Evolutionary conservation across 2,329 filamentous ascomycete species (phyloP), one percentile per base, ranked within the genome.

Genomic region (Pyricularia sp.): DNA sequence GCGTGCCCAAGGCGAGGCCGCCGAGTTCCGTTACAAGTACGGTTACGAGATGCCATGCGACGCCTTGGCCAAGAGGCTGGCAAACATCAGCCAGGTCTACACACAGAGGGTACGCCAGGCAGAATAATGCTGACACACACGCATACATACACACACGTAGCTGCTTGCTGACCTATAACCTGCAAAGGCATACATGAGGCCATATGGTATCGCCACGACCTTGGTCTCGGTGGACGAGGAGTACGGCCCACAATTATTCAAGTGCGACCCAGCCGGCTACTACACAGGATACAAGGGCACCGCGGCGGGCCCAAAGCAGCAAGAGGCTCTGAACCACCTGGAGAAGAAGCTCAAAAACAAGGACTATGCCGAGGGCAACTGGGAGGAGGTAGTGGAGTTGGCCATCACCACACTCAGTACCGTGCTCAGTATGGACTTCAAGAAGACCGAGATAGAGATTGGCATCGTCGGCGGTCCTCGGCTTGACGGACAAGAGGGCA

Each of bases 271-370:
- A 66, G 95, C 95, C 69, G 95, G 95, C 70, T 99, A 99, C 85
- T 98, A 95, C 79, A 93, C 94, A 69, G 95, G 95, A 73, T 99
- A 98, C 89, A 98, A 98, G 85, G 95, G 93, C 73, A 98, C 95
- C 65, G 93, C 95, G 68, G 96, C 95, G 9, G 95, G 95, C 6
- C 95, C 95, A 68, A 99, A 99, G 84, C 94, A 97, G 80, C 95
- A 99, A 80, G 95, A 99, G 85, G 95, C 95, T 72, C 88, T 98
- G 78, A 99, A 99, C 82, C 93, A 97, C 80, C 86, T 99, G 70
- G 95, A 99, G 88, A 98, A 98, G 90, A 98, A 98, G 87, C 89
- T 99, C 80, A 97, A 97, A 85, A 97, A 97, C 89, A 97, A 97
- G 89, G 94, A 98, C 77, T 85, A 87, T 75, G 95, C 94, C 50